Percentiles rank a stretch among this genome's conserved stretches.
phyloP scores from a whole-genome alignment of 2,329 filamentous ascomycete genomes.

The Lachnellula occidentalis region DNA sequence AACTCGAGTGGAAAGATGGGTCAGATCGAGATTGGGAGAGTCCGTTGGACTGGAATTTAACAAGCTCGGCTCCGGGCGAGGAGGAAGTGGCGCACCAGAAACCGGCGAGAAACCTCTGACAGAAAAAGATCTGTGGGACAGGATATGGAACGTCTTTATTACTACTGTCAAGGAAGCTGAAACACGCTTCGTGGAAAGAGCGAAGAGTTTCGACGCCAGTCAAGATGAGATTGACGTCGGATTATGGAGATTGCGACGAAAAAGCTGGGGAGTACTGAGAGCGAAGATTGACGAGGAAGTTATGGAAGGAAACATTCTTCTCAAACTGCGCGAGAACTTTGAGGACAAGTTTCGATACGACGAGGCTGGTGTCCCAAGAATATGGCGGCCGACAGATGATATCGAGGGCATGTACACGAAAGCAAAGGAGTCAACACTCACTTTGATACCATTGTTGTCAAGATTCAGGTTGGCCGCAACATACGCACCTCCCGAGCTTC shows the following conservation, averaged over 20 bases:
- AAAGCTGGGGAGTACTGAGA: constrained; percentile 87
- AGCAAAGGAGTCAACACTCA: constrained; percentile 86
- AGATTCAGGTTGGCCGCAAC: constrained; percentile 75
- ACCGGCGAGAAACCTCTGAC: constrained; percentile 63
- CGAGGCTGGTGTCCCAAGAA: constrained; percentile 85
- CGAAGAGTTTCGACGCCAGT: constrained; percentile 89
- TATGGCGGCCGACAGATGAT: constrained; percentile 95
- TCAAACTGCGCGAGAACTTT: constrained; percentile 96
- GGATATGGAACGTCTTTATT: constrained; percentile 84
- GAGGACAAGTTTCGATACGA: constrained; percentile 99
- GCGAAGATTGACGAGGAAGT: constrained; percentile 95
- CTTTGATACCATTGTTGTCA: constrained; percentile 82
- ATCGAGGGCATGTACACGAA: constrained; percentile 94
- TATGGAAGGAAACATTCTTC: constrained; percentile 91
- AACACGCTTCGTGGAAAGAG: constrained; percentile 76
- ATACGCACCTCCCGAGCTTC: constrained; percentile 72
- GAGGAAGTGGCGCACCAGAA: constrained; percentile 75
- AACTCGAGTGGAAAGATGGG: constrained; percentile 88
- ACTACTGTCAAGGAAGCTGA: constrained; percentile 82
- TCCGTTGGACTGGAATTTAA: constrained; percentile 92
- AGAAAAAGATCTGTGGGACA: constrained; percentile 92
- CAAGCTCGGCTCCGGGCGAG: constrained; percentile 83
- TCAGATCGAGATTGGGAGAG: constrained; percentile 80
- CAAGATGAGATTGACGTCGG: constrained; percentile 88
- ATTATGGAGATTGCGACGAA: constrained; percentile 84